Evolutionary conservation across 2,329 filamentous ascomycete genomes (phyloP), one percentile per base, ranked within the genome.

Genomic region (Ophiostoma sp.): DNA sequence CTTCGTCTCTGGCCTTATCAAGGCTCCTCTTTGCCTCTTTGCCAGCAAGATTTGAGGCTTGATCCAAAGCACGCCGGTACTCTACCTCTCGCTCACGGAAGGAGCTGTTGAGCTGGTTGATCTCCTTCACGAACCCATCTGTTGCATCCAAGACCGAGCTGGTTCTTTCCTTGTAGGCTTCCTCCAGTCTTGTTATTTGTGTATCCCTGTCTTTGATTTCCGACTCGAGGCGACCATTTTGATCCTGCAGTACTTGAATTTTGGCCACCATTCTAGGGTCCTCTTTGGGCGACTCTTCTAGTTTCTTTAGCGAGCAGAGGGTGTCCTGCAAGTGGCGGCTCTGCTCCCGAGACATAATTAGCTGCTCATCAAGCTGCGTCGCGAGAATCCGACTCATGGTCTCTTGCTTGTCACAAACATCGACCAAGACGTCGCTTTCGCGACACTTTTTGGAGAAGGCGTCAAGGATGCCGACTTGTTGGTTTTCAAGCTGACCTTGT

Each of bases 21-120:
- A 72, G 41, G 4, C 9, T 40, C 36, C 52, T 12, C 38, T 16
- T 66, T 3, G 67, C 63, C 40, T 72, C 71, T 36, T 64, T 60
- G 3, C 47, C 40, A 1, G 71, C 69, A 38, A 69, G 49, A 0
- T 70, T 67, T 4, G 55, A 52, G 0, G 68, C 66, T 18, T 66
- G 49, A 2, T 70, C 70, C 5, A 70, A 16, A 1, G 66, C 63
- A 12, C 66, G 67, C 1, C 67, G 68, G 45, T 69, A 70, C 16
- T 69, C 67, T 8, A 69, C 67, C 27, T 72, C 72, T 8, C 68
- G 58, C 6, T 67, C 47, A 4, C 49, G 58, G 8, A 68, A 66
- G 1, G 44, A 42, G 38, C 47, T 40, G n/a, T n/a, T 58, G 1
- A 73, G 62, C 4, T 70, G 49, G 14, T 62, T 67, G 1, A 71